Evolutionary conservation across 139 green algal species (phyloP).

Genomic region (Coelastrella sp.): DNA sequence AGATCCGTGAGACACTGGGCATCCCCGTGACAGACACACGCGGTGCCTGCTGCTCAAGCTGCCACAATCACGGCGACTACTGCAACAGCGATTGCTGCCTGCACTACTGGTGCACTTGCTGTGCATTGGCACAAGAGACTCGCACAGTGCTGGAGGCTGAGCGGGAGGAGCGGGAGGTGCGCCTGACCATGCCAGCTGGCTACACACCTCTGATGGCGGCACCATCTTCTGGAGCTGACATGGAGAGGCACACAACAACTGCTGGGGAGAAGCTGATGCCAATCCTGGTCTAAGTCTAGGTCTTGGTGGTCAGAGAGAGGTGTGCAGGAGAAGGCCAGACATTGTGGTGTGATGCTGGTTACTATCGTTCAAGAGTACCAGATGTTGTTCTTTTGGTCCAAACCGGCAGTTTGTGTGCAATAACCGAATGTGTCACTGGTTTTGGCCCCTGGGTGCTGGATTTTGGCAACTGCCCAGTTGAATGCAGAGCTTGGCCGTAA

Average conservation of each 20-base stretch:
- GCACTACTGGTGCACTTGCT: constrained; percentile 36
- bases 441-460: too few species aligned
- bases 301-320: too few species aligned
- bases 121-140: constrained; percentile 15
- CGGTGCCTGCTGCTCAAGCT: background rate
- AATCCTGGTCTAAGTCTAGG: background rate
- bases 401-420: too few species aligned
- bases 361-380: too few species aligned
- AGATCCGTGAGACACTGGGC: constrained; percentile 5
- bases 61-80: constrained; percentile 2
- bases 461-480: too few species aligned
- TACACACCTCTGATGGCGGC: background rate
- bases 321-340: too few species aligned
- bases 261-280: background rate
- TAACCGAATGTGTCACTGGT: too few species aligned
- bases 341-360: too few species aligned
- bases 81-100: constrained; percentile 38
- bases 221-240: background rate
- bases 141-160: constrained; percentile 11
- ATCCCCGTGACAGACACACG: background rate
- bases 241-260: background rate
- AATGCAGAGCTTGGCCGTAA: too few species aligned
- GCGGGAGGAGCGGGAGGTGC: background rate
- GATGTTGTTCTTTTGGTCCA: too few species aligned
- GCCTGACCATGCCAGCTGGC: background rate